phyloP scores from a whole-genome alignment of 2,329 filamentous ascomycete genomes.

The Pezicula radicicola region DNA sequence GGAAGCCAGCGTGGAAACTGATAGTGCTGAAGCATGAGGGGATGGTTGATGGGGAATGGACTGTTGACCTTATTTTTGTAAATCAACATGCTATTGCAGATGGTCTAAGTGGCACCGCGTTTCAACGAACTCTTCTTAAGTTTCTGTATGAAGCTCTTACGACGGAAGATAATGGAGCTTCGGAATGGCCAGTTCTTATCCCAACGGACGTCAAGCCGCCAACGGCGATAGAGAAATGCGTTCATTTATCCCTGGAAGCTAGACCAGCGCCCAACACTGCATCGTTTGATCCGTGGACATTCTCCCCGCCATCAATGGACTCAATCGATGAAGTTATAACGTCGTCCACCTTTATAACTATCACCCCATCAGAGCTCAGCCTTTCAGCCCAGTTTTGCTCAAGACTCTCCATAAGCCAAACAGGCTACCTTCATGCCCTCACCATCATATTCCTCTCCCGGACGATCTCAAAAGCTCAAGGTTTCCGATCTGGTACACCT shows the following conservation, averaged over 20 bases:
- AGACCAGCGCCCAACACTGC: neutral
- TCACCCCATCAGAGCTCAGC: constrained; percentile 1
- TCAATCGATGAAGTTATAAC: neutral
- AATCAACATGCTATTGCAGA: constrained; percentile 17
- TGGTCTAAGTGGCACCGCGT: constrained; percentile 13
- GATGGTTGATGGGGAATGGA: neutral
- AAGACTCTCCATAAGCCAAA: constrained; percentile 13
- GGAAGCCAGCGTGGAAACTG: constrained; percentile 18
- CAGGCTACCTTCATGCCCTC: constrained; percentile 18
- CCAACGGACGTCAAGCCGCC: constrained; percentile 1
- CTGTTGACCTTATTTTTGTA: constrained; percentile 15
- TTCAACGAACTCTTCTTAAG: constrained; percentile 14
- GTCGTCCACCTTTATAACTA: constrained; percentile 2
- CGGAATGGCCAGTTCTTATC: constrained; percentile 10
- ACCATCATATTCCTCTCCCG: constrained; percentile 13
- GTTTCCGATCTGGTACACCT: constrained; percentile 9
- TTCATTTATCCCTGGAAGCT: neutral
- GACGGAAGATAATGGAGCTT: neutral
- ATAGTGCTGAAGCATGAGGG: constrained; percentile 10
- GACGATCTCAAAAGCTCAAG: neutral
- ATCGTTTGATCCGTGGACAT: constrained; percentile 1
- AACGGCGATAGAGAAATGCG: constrained; percentile 8
- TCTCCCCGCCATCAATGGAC: neutral
- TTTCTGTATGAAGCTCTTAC: constrained; percentile 4
- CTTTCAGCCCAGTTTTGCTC: constrained; percentile 5